phyloP scores from a whole-genome alignment of 352 stramenopile species.

The Phytophthora rubi region DNA sequence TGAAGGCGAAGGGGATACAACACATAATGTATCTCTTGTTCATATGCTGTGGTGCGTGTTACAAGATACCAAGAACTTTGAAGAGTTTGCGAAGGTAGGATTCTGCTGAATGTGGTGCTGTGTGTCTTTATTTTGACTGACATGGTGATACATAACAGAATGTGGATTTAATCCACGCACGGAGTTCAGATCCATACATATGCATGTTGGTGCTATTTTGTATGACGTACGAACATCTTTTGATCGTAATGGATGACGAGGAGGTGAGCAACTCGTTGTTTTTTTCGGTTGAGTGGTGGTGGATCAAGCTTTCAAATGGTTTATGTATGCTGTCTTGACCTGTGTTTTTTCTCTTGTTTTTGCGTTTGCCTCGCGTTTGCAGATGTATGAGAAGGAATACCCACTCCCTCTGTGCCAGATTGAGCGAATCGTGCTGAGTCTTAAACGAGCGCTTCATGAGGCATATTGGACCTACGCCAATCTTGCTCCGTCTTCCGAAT shows the following conservation, averaged over 20 bases:
- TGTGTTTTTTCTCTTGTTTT: too few species aligned
- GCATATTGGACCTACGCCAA: constrained; percentile 58
- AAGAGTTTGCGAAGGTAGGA: constrained; percentile 56
- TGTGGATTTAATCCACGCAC: constrained; percentile 50
- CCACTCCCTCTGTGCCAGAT: constrained; percentile 72
- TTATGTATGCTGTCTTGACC: constrained; percentile 7
- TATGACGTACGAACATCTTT: constrained; percentile 66
- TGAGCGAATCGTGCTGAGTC: constrained; percentile 60
- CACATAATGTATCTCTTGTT: constrained; percentile 45
- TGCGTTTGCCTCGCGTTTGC: background rate
- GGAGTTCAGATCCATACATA: constrained; percentile 49
- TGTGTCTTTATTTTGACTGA: constrained; percentile 1
- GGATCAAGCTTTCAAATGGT: background rate
- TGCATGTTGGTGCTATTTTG: constrained; percentile 64
- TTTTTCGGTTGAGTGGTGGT: background rate
- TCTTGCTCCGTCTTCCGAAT: constrained; percentile 29
- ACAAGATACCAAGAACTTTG: constrained; percentile 61
- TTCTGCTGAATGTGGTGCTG: background rate
- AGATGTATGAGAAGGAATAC: constrained; percentile 78
- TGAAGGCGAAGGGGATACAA: constrained; percentile 8
- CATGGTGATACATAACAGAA: constrained; percentile 33
- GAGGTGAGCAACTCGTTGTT: constrained; percentile 46
- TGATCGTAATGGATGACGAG: constrained; percentile 73
- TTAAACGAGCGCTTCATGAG: constrained; percentile 67
- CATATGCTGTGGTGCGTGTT: constrained; percentile 67